Conservation (phyloP, 164 flowering plant species). For the Pachysandra terminalis region DNA sequence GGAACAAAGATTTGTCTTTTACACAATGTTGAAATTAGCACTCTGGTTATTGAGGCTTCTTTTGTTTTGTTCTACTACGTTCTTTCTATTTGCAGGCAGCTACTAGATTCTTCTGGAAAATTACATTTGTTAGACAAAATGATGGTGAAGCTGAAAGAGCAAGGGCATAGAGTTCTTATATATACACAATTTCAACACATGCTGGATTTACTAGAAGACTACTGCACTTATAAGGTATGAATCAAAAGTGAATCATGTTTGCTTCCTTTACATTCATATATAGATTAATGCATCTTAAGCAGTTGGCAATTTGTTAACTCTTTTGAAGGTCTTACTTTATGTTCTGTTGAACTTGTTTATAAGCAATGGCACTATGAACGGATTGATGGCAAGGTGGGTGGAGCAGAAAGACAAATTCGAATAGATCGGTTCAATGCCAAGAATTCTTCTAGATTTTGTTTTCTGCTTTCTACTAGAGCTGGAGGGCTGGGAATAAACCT, state of each 20-base stretch:
- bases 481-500: slow-evolving; percentile 96
- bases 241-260: no score
- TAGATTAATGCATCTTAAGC: background rate
- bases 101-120: slow-evolving; percentile 86
- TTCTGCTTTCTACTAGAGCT: slow-evolving; percentile 91
- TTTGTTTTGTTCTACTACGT: slow-evolving; percentile 2
- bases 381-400: slow-evolving; percentile 90
- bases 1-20: background rate
- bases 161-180: slow-evolving; percentile 93
- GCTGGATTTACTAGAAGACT: slow-evolving; percentile 90
- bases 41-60: background rate
- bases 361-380: slow-evolving; percentile 92
- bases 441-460: slow-evolving; percentile 83
- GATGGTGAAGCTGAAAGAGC: slow-evolving; percentile 90
- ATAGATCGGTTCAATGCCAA: slow-evolving; percentile 93
- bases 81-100: slow-evolving; percentile 50
- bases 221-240: slow-evolving; percentile 63
- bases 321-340: background rate
- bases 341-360: slow-evolving; percentile 14
- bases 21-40: background rate
- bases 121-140: slow-evolving; percentile 86
- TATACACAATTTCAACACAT: slow-evolving; percentile 94
- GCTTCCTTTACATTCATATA: background rate
- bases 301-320: background rate
- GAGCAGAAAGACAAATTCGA: slow-evolving; percentile 90